These are phyloP conservation scores for Pestalotiopsis fici DNA, from an alignment of 2,329 filamentous ascomycete species.

Conservation along the genomic window DNA sequence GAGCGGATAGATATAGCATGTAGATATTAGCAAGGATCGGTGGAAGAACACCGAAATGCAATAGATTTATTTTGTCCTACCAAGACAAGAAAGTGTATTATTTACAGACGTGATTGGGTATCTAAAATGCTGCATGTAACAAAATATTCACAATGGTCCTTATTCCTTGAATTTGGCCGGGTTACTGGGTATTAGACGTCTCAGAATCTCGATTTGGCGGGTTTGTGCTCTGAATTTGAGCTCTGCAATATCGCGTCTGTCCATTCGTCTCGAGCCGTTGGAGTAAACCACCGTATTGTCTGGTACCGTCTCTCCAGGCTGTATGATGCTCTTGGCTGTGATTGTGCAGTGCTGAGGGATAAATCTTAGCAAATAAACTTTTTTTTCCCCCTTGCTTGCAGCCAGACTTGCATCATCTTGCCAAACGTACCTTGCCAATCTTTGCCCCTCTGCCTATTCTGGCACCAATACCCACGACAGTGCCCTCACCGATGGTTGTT, in stretches of 20 bases:
- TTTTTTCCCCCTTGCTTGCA: too few relatives aligned
- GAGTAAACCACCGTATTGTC: constrained; percentile 73
- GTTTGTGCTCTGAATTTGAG: constrained; percentile 64
- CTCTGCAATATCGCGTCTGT: constrained; percentile 62
- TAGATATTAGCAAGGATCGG: background rate
- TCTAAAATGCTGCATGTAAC: constrained; percentile 2
- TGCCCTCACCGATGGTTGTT: constrained; percentile 62
- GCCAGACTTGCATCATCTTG: background rate
- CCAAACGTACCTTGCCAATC: constrained; percentile 58
- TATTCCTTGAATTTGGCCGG: constrained; percentile 45
- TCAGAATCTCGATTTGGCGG: constrained; percentile 68
- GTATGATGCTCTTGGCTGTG: constrained; percentile 62
- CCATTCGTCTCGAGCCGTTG: constrained; percentile 57
- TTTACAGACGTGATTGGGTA: background rate
- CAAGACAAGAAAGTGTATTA: background rate
- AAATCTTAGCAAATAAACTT: background rate
- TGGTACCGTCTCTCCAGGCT: constrained; percentile 57
- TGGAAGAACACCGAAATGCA: background rate
- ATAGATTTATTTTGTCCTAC: background rate
- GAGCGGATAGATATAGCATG: background rate
- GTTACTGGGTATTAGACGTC: constrained; percentile 67
- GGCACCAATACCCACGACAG: constrained; percentile 59
- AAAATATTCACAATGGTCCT: background rate
- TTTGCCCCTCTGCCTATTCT: constrained; percentile 61
- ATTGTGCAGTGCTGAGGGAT: constrained; percentile 65